Base-by-base conservation (phyloP, 768 basidiomycete species). In the Suillus paluster region DNA sequence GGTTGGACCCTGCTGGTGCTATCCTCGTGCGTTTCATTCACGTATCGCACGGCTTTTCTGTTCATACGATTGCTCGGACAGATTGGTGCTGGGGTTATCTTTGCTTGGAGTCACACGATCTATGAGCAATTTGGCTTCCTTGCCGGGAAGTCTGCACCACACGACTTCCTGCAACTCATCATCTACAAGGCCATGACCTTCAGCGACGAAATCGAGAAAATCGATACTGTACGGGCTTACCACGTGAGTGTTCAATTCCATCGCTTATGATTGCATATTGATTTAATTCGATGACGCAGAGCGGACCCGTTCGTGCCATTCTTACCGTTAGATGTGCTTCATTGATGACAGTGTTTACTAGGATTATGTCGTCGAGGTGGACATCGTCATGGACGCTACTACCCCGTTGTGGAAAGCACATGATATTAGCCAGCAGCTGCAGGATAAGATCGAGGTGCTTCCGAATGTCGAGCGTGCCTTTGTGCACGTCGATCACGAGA, bases 401-500 rank as follows among this genome's bases (percentile, higher is more conserved):
- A 97, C 95, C 27, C 93, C 95, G 0, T 79, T 99, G 1, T 93
- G 90, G 88, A 89, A 88, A 73, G 92, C 94, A 21, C 93, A 95
- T 71, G 93, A 95, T 72, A 70, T 93, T 62, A 90, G 90, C 67
- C 92, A 95, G 74, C 82, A 89, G 64, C 76, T 95, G 19, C 93
- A 95, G 70, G 94, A 95, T 71, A 93, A 91, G 77, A 87, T 97
- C 52, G 95, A 97, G 71, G 84, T 86, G 17, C 78, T 97, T 42
- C 94, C 95, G 3, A 91, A 93, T 68, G 95, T 97, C 46, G 95
- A 92, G 64, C 81, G 95, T 41, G 95, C 95, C 41, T 97, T 96
- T 73, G 94, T 97, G 27, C 95, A 97, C 71, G 93, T 97, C 62
- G 95, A 97, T 76, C 90, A 97, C 69, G 95, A 97, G 77, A 90